phyloP scores from a whole-genome alignment of 257 asterid species.

The Solanum habrochaites region DNA sequence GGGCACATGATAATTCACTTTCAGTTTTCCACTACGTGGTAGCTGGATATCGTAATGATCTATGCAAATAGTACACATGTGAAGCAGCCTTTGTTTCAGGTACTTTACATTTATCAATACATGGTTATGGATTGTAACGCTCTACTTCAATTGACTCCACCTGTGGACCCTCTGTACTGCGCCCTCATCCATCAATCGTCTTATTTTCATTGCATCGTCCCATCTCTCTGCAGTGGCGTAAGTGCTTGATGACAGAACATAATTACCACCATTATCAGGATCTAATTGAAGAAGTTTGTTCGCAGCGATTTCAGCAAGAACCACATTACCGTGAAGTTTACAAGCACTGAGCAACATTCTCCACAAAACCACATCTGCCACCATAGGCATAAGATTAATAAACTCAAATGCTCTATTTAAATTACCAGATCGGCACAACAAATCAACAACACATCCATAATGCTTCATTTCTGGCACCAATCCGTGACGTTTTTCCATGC shows the following conservation, averaged over 20 bases:
- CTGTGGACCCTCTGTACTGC: conserved; percentile 19
- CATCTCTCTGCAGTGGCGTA: conserved; percentile 25
- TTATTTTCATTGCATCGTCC: conserved; percentile 18
- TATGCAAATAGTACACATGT: not conserved
- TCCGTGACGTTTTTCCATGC: conserved; percentile 15
- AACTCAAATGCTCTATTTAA: conserved; percentile 20
- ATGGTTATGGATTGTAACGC: not conserved
- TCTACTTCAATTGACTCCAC: conserved; percentile 26
- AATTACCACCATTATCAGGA: conserved; percentile 20
- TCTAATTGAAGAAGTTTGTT: conserved; percentile 20
- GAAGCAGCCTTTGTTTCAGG: not conserved
- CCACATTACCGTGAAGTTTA: conserved; percentile 14
- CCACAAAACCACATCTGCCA: conserved; percentile 22
- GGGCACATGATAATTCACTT: not conserved
- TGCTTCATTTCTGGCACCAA: conserved; percentile 27
- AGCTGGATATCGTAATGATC: not conserved
- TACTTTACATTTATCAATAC: not conserved
- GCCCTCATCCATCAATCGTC: conserved; percentile 14
- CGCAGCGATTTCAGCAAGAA: conserved; percentile 20
- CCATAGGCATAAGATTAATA: conserved; percentile 14
- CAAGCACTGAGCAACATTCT: conserved; percentile 25
- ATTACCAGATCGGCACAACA: conserved; percentile 25
- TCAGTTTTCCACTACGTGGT: not conserved
- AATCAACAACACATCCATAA: conserved; percentile 29
- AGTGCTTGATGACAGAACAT: conserved; percentile 14